Evolutionary conservation across 139 green algal genomes (phyloP).

Genomic region (Closterium sp.): DNA sequence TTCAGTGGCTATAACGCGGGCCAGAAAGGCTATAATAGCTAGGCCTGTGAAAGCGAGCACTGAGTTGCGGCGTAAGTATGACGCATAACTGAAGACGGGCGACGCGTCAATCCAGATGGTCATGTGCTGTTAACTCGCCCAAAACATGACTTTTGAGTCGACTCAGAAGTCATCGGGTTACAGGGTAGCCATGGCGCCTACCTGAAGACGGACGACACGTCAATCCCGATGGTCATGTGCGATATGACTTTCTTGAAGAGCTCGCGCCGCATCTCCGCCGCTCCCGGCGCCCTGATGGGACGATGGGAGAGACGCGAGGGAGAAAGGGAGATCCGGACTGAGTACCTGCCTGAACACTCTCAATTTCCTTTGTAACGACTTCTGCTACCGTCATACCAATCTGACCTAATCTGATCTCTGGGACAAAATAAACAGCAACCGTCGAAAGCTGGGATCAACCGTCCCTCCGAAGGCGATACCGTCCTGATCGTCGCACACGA

Average conservation of each 20-base stretch:
- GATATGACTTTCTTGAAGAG: slow-evolving; percentile 84
- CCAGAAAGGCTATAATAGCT: no score
- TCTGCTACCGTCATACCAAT: not conserved
- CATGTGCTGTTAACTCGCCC: not conserved
- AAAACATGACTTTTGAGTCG: not conserved
- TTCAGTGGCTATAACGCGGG: no score
- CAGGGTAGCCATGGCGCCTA: no score
- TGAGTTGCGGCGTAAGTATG: no score
- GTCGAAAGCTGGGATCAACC: not conserved
- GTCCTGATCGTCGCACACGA: not conserved
- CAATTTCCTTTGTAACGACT: not conserved
- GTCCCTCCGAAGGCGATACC: not conserved
- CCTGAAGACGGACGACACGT: slow-evolving; percentile 86
- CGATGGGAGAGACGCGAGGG: not conserved
- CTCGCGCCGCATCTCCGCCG: slow-evolving; percentile 62
- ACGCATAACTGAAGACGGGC: not conserved
- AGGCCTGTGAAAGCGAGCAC: no score
- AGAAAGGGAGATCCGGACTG: not conserved
- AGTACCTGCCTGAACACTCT: not conserved
- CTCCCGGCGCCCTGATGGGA: slow-evolving; percentile 28
- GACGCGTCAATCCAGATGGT: not conserved
- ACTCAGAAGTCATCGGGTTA: no score
- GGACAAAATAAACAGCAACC: not conserved
- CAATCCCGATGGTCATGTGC: slow-evolving; percentile 90
- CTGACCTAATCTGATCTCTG: not conserved